phyloP scores from a whole-genome alignment of 257 asterid species.

The Fraxinus quadrangulata region DNA sequence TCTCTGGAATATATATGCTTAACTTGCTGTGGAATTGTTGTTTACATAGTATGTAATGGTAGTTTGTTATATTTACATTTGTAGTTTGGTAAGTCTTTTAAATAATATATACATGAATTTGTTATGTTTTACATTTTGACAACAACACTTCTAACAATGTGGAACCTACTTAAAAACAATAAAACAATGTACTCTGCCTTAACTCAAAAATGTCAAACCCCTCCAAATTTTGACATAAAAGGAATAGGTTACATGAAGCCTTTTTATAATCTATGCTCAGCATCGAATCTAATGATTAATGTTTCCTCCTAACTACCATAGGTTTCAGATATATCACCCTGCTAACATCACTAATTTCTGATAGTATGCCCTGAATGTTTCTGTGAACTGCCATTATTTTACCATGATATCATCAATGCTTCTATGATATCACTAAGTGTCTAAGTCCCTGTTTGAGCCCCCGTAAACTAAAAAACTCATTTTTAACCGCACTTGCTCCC shows the following conservation, averaged over 20 bases:
- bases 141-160: background rate
- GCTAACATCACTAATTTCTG: background rate
- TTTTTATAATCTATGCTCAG: background rate
- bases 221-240: background rate
- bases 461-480: no score
- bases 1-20: background rate
- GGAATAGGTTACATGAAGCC: background rate
- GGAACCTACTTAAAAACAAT: background rate
- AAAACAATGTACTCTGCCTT: background rate
- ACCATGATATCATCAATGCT: background rate
- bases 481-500: no score
- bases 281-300: background rate
- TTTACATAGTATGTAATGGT: background rate
- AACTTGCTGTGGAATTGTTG: background rate
- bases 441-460: no score
- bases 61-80: background rate
- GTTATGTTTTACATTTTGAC: background rate
- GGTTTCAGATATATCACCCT: background rate
- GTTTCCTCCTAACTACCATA: background rate
- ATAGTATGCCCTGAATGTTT: background rate
- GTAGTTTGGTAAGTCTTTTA: background rate
- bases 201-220: background rate
- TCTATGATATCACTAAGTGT: background rate
- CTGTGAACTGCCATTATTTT: background rate
- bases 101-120: no score